Percentiles rank a stretch among this genome's conserved stretches.
Evolutionary conservation across 2,329 filamentous ascomycete genomes (phyloP).

Genomic region (Nemania sp.): DNA sequence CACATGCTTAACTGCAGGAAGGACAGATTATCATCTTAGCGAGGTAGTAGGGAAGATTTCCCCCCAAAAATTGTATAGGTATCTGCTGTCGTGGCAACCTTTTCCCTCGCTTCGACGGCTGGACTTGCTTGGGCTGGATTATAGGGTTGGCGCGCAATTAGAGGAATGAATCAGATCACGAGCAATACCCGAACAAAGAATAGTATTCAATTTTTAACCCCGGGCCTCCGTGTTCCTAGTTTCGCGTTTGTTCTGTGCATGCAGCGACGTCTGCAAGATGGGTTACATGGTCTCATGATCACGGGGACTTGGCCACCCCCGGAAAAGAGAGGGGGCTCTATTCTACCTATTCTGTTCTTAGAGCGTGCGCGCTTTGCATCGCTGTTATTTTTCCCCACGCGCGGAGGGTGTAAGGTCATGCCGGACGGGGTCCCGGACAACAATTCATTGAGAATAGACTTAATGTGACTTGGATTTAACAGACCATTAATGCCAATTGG

Average conservation of each 20-base stretch:
- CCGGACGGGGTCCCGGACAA: conserved; percentile 1
- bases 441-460: background rate
- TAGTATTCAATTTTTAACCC: conserved; percentile 12
- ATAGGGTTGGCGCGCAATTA: conserved; percentile 27
- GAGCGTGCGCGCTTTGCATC: background rate
- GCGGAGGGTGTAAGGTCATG: background rate
- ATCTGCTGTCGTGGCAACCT: conserved; percentile 16
- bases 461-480: background rate
- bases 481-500: background rate
- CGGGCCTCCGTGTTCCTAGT: background rate
- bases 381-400: conserved; percentile 21
- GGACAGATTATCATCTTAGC: conserved; percentile 5
- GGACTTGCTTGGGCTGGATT: conserved; percentile 12
- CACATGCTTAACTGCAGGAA: conserved; percentile 9
- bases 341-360: conserved; percentile 7
- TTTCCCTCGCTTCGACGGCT: background rate
- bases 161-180: conserved; percentile 19
- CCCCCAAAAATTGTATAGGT: conserved; percentile 21
- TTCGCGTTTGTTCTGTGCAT: conserved; percentile 31
- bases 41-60: conserved; percentile 4
- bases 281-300: conserved; percentile 36
- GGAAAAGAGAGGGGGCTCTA: conserved; percentile 9
- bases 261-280: conserved; percentile 36
- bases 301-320: conserved; percentile 27
- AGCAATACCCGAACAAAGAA: conserved; percentile 24